Evolutionary conservation across 257 asterid genomes (phyloP).

Genomic region (Solanum okadae): DNA sequence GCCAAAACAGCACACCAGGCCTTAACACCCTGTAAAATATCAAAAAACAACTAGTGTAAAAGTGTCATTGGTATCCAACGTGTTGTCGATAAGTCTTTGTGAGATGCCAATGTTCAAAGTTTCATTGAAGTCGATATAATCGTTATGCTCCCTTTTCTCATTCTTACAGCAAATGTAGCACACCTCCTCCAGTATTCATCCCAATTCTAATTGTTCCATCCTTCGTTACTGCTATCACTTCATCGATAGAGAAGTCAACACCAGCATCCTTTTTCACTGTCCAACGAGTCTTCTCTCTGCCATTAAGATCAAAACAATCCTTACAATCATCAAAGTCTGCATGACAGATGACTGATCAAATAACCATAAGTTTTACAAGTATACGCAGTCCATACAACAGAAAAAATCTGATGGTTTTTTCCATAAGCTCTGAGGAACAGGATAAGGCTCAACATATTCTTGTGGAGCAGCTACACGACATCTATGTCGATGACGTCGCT

Average conservation of each 20-base stretch:
- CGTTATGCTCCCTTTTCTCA: conserved; percentile 47
- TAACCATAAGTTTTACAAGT: conserved; percentile 41
- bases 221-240: conserved; percentile 16
- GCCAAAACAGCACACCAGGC: background rate
- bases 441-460: conserved; percentile 29
- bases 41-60: no score
- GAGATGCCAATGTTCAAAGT: no score
- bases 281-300: conserved; percentile 43
- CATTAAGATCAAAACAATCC: conserved; percentile 51
- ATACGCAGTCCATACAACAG: conserved; percentile 56
- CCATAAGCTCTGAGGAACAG: conserved; percentile 49
- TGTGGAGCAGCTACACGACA: conserved; percentile 40
- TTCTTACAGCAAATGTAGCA: conserved; percentile 65
- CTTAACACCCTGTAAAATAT: background rate
- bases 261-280: background rate
- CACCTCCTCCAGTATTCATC: conserved; percentile 68
- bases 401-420: conserved; percentile 40
- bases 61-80: background rate
- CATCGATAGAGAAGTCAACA: no score
- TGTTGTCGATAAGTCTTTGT: no score
- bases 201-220: conserved; percentile 50
- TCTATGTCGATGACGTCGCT: conserved; percentile 59
- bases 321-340: conserved; percentile 51
- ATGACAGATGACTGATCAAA: conserved; percentile 22
- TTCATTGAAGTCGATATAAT: conserved; percentile 50